Evolutionary conservation across 192 early-diverging fungal genomes (phyloP).

Genomic region (Podila minutissima): DNA sequence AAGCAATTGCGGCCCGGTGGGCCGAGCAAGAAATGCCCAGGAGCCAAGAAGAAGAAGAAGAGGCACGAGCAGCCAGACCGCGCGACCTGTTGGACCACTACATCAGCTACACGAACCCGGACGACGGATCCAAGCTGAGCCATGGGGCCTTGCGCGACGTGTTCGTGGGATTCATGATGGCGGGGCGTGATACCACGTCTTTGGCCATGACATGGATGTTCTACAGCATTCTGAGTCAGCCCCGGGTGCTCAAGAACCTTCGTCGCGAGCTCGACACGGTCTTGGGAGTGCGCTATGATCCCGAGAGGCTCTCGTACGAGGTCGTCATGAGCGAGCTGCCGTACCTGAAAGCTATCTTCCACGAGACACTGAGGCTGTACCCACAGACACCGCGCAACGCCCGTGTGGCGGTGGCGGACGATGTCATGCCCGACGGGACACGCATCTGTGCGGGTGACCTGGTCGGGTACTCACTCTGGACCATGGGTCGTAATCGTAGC

Average conservation of each 20-base stretch:
- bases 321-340: conserved; percentile 39
- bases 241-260: conserved; percentile 20
- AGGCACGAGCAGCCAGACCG: background rate
- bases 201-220: conserved; percentile 56
- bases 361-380: conserved; percentile 69
- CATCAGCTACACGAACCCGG: background rate
- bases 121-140: background rate
- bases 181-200: conserved; percentile 66
- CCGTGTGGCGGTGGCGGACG: conserved; percentile 61
- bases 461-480: conserved; percentile 54
- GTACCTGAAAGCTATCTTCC: conserved; percentile 55
- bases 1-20: background rate
- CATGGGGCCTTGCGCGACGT: conserved; percentile 6
- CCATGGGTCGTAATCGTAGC: conserved; percentile 54
- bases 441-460: conserved; percentile 55
- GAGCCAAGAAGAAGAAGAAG: background rate
- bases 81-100: background rate
- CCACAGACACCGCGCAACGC: conserved; percentile 66
- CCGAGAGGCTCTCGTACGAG: background rate
- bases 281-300: background rate
- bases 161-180: conserved; percentile 5
- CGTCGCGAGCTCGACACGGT: conserved; percentile 18
- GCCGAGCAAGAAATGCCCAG: background rate
- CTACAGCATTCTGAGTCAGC: conserved; percentile 46
- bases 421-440: conserved; percentile 68